Percentiles rank a stretch among this genome's conserved stretches.
Evolutionary conservation across 2,329 filamentous ascomycete species (phyloP).

Genomic region (Dothideomycetidae sp.): DNA sequence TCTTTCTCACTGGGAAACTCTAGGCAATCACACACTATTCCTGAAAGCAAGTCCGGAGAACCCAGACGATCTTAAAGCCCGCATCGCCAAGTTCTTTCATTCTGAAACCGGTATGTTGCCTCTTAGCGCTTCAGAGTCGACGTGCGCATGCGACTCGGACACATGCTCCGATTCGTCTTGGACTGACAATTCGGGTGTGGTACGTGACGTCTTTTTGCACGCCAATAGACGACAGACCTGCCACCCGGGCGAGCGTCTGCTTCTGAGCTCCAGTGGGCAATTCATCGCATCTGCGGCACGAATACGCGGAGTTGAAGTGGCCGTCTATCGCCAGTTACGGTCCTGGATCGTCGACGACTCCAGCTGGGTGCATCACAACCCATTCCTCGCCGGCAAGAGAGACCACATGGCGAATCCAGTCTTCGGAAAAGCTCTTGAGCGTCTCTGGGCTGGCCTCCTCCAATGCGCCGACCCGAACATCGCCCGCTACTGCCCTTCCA

Average conservation of each 20-base stretch:
- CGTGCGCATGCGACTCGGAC: slow-evolving; percentile 28
- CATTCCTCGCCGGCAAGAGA: slow-evolving; percentile 12
- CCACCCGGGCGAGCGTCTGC: slow-evolving; percentile 14
- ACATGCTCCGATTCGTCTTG: slow-evolving; percentile 30
- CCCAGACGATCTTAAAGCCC: slow-evolving; percentile 23
- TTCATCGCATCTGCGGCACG: slow-evolving; percentile 33
- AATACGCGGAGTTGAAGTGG: slow-evolving; percentile 25
- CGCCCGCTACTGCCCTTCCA: slow-evolving; percentile 15
- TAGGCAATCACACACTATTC: slow-evolving; percentile 35
- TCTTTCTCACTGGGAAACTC: slow-evolving; percentile 27
- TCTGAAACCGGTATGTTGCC: slow-evolving; percentile 32
- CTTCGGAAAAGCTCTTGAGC: slow-evolving; percentile 25
- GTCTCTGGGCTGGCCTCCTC: slow-evolving; percentile 25
- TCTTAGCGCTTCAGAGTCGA: slow-evolving; percentile 26
- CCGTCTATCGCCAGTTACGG: slow-evolving; percentile 23
- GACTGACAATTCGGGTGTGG: slow-evolving; percentile 25
- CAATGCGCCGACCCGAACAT: slow-evolving; percentile 19
- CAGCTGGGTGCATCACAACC: slow-evolving; percentile 18
- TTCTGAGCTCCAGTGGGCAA: slow-evolving; percentile 34
- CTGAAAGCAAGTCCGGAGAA: slow-evolving; percentile 33
- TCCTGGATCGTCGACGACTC: slow-evolving; percentile 16
- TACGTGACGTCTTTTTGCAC: slow-evolving; percentile 24
- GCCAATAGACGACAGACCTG: slow-evolving; percentile 15
- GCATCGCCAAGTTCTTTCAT: slow-evolving; percentile 27
- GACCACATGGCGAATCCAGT: slow-evolving; percentile 21